Conservation (phyloP, 2,329 filamentous ascomycete species). For the Colletotrichum liaoningense region DNA sequence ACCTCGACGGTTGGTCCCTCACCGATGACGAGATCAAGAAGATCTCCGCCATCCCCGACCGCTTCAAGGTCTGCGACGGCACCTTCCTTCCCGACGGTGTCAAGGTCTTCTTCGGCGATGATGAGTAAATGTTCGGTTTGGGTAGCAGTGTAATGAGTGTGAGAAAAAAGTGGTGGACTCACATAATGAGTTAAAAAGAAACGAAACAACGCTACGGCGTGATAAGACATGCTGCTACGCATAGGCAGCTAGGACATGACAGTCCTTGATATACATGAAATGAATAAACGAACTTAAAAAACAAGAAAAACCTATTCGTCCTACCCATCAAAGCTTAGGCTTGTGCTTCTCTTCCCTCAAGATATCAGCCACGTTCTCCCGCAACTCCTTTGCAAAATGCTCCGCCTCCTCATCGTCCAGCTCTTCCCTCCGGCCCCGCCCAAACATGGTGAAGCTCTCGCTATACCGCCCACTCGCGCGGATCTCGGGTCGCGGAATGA, state of each 20-base stretch:
- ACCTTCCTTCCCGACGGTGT: slow-evolving; percentile 71
- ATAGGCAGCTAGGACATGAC: neutral
- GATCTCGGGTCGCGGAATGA: slow-evolving; percentile 85
- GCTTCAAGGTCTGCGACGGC: slow-evolving; percentile 87
- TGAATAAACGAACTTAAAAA: slow-evolving; percentile 4
- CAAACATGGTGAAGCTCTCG: slow-evolving; percentile 86
- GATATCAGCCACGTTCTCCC: slow-evolving; percentile 61
- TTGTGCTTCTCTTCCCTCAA: slow-evolving; percentile 46
- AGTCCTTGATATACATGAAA: slow-evolving; percentile 25
- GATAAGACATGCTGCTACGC: slow-evolving; percentile 3
- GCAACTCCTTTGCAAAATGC: slow-evolving; percentile 66
- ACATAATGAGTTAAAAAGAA: slow-evolving; percentile 25
- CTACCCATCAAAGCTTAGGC: slow-evolving; percentile 49
- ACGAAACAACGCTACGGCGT: slow-evolving; percentile 14
- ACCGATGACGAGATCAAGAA: slow-evolving; percentile 77
- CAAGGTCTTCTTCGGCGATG: slow-evolving; percentile 86
- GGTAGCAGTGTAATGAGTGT: slow-evolving; percentile 12
- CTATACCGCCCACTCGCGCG: slow-evolving; percentile 63
- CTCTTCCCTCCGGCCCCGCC: slow-evolving; percentile 77
- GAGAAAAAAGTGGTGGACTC: slow-evolving; percentile 13
- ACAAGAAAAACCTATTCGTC: neutral
- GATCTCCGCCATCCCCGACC: slow-evolving; percentile 75
- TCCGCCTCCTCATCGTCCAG: slow-evolving; percentile 80
- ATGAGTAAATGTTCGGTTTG: slow-evolving; percentile 66
- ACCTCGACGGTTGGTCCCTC: slow-evolving; percentile 79